phyloP scores from a whole-genome alignment of 768 basidiomycete species.

The Suillus placidus region DNA sequence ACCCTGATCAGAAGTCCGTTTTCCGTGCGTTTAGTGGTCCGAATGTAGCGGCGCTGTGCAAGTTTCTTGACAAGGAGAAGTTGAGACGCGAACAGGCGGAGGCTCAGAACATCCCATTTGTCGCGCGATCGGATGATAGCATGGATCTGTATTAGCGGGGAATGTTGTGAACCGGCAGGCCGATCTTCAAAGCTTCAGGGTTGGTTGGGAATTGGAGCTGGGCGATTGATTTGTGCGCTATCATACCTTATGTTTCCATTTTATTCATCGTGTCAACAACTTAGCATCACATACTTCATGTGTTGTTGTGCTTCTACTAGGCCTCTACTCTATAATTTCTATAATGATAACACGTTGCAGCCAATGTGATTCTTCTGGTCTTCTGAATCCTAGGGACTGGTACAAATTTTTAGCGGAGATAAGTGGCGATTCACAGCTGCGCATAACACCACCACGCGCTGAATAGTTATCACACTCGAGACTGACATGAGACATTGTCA shows the following conservation, averaged over 20 bases:
- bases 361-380: not conserved
- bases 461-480: too few species aligned
- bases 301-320: constrained; percentile 3
- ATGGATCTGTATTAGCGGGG: constrained; percentile 56
- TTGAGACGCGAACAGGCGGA: constrained; percentile 60
- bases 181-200: not conserved
- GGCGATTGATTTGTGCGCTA: not conserved
- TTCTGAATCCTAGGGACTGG: not conserved
- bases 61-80: constrained; percentile 74
- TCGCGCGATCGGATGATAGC: constrained; percentile 63
- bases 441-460: too few species aligned
- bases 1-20: constrained; percentile 63
- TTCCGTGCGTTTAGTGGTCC: constrained; percentile 82
- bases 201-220: not conserved
- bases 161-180: not conserved
- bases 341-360: not conserved
- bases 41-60: constrained; percentile 62
- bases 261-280: constrained; percentile 2
- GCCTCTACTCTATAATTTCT: not conserved
- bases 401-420: not conserved
- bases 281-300: not conserved
- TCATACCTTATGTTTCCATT: not conserved
- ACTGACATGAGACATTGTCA: too few species aligned
- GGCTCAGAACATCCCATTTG: constrained; percentile 58
- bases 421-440: not conserved